Conservation (phyloP, 2,329 filamentous ascomycete genomes). For the Madurella mycetomatis region DNA sequence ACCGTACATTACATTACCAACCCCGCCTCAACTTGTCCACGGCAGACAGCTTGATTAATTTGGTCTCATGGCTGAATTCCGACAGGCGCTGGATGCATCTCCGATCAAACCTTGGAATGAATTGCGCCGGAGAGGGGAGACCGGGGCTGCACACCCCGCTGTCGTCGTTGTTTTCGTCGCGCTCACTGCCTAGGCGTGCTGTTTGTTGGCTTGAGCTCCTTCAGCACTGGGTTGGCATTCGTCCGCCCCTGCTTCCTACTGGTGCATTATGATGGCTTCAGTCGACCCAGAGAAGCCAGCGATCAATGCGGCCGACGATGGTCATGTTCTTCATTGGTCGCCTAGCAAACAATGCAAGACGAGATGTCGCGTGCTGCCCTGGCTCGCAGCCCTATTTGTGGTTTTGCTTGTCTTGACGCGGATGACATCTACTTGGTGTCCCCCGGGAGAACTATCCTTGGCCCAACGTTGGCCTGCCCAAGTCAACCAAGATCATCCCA, state of each 20-base stretch:
- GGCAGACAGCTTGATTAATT: no score
- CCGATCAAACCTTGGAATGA: not conserved
- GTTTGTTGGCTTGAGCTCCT: not conserved
- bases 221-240: not conserved
- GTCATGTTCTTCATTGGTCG: not conserved
- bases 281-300: conserved; percentile 11
- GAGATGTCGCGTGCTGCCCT: not conserved
- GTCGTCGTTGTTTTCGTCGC: not conserved
- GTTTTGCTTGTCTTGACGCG: not conserved
- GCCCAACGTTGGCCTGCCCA: not conserved
- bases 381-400: not conserved
- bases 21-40: no score
- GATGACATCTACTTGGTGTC: not conserved
- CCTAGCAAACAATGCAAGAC: not conserved
- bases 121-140: not conserved
- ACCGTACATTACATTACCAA: no score
- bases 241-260: not conserved
- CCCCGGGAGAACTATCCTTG: not conserved
- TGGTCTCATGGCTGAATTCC: no score
- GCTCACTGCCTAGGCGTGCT: not conserved
- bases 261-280: conserved; percentile 6
- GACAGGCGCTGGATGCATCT: not conserved
- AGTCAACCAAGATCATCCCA: not conserved
- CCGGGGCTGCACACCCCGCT: not conserved
- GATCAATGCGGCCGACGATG: not conserved